Base-by-base conservation (phyloP, 768 basidiomycete genomes). In the Lanmaoa rubissima region DNA sequence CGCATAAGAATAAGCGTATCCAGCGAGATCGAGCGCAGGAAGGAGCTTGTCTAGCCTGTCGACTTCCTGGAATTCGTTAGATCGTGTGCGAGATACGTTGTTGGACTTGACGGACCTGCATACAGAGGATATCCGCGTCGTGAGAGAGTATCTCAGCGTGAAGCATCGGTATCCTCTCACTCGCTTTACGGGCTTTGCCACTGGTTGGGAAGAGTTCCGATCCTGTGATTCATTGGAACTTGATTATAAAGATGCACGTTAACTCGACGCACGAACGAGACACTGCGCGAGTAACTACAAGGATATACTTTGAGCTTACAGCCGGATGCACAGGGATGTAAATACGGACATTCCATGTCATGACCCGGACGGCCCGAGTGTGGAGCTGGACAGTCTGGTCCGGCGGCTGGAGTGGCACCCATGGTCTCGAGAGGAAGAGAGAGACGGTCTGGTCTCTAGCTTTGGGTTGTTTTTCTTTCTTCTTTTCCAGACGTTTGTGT, bases 191-290 rank as follows among this genome's bases (percentile, higher is more conserved):
- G 66, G 92, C 94, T 65, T 90, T 74, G 24, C 67, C 84, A 62
- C 90, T 91, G n/a, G 79, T 84, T 2, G 92, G 92, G 64, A 94
- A 93, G 52, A 94, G 75, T 43, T 90, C 84, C 35, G 92, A 82
- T 42, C 91, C 90, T 92, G 60, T 19, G 55, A 44, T 36, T 43
- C 40, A 44, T 54, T 41, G 35, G 51, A 28, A 44, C 24, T 21
- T 19, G 55, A 24, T 26, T 35, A 24, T 9, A 28, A 46, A 42
- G 50, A 42, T 16, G 47, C 2, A 50, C 9, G 26, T 51, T 45
- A 28, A 43, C 43, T 52, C 26, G 38, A 83, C 89, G 74, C 73
- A 92, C 92, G 85, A 64, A 93, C 82, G 55, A 94, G 78, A 62
- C 79, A 82, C 70, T 92, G 90, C 0, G 90, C 91, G 28, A 93